Percentiles rank a stretch among this genome's conserved stretches.
Conservation (phyloP, 495 filamentous ascomycete species). For the Penicillium coffeae region DNA sequence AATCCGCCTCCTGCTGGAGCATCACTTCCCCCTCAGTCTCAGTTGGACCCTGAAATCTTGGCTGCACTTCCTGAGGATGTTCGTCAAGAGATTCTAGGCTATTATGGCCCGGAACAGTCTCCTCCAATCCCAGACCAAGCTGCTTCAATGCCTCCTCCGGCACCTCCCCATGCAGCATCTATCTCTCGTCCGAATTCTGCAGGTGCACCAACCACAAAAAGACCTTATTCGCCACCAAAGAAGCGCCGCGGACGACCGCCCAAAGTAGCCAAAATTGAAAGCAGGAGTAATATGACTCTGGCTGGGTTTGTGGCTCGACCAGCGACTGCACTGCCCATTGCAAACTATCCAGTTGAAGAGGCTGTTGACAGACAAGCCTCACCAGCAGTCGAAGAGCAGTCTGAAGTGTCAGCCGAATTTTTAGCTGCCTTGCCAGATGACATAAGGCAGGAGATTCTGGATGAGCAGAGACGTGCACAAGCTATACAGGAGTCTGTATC, state of each 20-base stretch:
- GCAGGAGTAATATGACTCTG: constrained; percentile 55
- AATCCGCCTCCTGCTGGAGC: constrained; percentile 7
- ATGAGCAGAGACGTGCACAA: constrained; percentile 60
- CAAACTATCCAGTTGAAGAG: neutral
- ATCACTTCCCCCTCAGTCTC: constrained; percentile 49
- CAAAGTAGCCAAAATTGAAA: constrained; percentile 30
- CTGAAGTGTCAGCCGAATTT: constrained; percentile 63
- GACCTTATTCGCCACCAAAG: constrained; percentile 54
- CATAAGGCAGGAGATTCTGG: constrained; percentile 70
- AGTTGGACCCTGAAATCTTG: constrained; percentile 70
- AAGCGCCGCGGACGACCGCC: constrained; percentile 50
- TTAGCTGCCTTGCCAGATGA: constrained; percentile 79
- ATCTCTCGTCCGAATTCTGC: constrained; percentile 47
- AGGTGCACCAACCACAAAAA: constrained; percentile 35
- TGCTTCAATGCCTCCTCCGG: constrained; percentile 7
- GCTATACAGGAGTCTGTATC: constrained; percentile 43
- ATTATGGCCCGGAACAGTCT: constrained; percentile 45
- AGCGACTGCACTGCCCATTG: constrained; percentile 11
- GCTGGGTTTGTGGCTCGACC: constrained; percentile 56
- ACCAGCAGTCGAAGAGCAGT: constrained; percentile 19
- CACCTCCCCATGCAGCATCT: constrained; percentile 25
- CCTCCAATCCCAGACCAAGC: constrained; percentile 1
- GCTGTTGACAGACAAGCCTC: constrained; percentile 17
- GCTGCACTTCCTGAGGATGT: constrained; percentile 78
- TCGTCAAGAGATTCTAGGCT: constrained; percentile 70